Evolutionary conservation across 441 rosid species (phyloP).

Genomic region (Populus trichocarpa): DNA sequence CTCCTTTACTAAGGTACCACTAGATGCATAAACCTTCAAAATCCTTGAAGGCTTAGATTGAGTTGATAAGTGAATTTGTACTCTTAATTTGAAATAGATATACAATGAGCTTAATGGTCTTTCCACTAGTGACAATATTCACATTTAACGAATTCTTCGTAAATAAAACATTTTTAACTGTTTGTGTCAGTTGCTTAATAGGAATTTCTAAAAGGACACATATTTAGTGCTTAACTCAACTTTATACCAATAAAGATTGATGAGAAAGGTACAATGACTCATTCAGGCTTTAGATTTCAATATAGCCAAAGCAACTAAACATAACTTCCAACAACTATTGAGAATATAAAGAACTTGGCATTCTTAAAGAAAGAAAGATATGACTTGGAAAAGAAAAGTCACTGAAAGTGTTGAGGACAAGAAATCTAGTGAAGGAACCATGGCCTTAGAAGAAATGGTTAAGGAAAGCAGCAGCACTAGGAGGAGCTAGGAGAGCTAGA

Average conservation of each 20-base stretch:
- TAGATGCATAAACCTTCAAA: too few relatives aligned
- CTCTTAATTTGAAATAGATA: too few relatives aligned
- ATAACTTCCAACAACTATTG: neutral
- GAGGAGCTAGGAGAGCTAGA: conserved; percentile 46
- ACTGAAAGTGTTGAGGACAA: conserved; percentile 27
- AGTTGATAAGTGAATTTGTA: too few relatives aligned
- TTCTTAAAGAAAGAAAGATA: conserved; percentile 3
- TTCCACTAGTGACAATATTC: too few relatives aligned
- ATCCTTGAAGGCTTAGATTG: too few relatives aligned
- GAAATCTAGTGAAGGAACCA: conserved; percentile 18
- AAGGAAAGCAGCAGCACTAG: conserved; percentile 39
- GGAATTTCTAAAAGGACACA: too few relatives aligned
- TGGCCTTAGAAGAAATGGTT: conserved; percentile 60
- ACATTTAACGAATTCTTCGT: too few relatives aligned
- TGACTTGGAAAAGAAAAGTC: conserved; percentile 55
- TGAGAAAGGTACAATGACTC: neutral
- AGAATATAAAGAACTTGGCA: neutral
- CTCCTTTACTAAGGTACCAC: too few relatives aligned
- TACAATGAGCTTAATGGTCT: too few relatives aligned
- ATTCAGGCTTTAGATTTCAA: conserved; percentile 7
- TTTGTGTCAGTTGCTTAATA: too few relatives aligned
- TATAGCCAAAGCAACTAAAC: conserved; percentile 2
- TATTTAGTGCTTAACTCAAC: neutral
- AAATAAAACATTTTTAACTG: too few relatives aligned
- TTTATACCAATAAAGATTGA: neutral